phyloP scores from a whole-genome alignment of 2,329 filamentous ascomycete species.

The Aspergillus cejpii region DNA sequence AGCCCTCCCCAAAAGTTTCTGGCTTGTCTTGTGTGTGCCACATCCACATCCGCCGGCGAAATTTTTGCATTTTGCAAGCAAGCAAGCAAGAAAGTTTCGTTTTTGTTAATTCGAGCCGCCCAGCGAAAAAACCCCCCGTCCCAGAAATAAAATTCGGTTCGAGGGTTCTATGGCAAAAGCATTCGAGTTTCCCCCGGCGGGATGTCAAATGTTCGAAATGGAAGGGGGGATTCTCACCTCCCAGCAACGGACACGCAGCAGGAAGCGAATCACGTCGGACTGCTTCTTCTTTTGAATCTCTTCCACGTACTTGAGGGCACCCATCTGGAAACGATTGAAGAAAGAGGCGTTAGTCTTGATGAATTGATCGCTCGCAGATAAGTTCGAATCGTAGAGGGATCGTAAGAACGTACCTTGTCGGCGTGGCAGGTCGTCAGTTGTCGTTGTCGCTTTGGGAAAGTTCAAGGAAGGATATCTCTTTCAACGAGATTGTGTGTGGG shows the following conservation, averaged over 20 bases:
- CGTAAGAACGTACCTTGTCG: constrained; percentile 39
- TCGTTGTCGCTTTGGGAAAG: constrained; percentile 39
- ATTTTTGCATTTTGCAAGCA: constrained; percentile 24
- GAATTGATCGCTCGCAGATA: constrained; percentile 1
- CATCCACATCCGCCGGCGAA: constrained; percentile 37
- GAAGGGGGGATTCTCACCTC: constrained; percentile 57
- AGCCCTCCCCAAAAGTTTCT: constrained; percentile 18
- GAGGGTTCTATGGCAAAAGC: too few relatives aligned
- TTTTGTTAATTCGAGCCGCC: too few relatives aligned
- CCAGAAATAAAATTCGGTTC: too few relatives aligned
- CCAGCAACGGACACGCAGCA: constrained; percentile 99
- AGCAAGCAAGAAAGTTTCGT: constrained; percentile 6
- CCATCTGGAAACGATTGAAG: constrained; percentile 58
- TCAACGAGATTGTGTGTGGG: constrained; percentile 38
- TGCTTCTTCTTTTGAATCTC: constrained; percentile 99
- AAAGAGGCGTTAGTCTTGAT: constrained; percentile 2
- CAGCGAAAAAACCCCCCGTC: too few relatives aligned
- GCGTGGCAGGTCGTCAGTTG: constrained; percentile 39
- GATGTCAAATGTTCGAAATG: constrained; percentile 33
- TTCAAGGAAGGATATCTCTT: constrained; percentile 29
- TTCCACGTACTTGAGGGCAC: constrained; percentile 99
- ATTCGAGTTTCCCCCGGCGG: constrained; percentile 24
- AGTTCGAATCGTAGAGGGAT: background rate
- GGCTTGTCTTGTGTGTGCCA: constrained; percentile 38
- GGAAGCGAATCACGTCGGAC: constrained; percentile 99